Conservation (phyloP, 2,329 filamentous ascomycete species). For the Hypoxylon sp. region DNA sequence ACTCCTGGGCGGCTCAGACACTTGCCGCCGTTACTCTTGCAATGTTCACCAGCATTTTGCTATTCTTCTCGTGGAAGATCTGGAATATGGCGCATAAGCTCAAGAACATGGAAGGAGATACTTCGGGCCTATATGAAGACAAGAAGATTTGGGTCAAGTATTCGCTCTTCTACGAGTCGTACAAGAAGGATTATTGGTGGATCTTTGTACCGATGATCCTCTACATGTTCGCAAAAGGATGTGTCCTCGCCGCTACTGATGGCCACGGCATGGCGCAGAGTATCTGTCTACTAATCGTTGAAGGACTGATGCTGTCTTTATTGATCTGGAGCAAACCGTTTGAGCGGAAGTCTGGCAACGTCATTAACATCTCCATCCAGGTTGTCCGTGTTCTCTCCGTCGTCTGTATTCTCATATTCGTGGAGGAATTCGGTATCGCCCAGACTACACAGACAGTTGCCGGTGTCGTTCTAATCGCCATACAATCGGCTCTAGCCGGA, state of each 20-base stretch:
- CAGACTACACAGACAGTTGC: conserved; percentile 96
- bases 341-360: conserved; percentile 86
- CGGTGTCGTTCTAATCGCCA: conserved; percentile 91
- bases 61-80: conserved; percentile 88
- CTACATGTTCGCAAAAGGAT: conserved; percentile 92
- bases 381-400: conserved; percentile 90
- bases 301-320: conserved; percentile 82
- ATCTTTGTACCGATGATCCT: conserved; percentile 89
- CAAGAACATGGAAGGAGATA: conserved; percentile 82
- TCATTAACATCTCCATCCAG: conserved; percentile 95
- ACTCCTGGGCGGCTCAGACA: conserved; percentile 92
- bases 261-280: conserved; percentile 88
- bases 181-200: conserved; percentile 98
- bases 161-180: conserved; percentile 96
- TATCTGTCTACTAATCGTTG: conserved; percentile 83
- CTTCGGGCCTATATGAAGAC: conserved; percentile 83
- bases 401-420: conserved; percentile 90
- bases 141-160: conserved; percentile 95
- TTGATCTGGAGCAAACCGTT: conserved; percentile 90
- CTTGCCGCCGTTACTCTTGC: conserved; percentile 86
- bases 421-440: conserved; percentile 89
- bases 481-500: conserved; percentile 88
- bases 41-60: conserved; percentile 85
- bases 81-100: conserved; percentile 81
- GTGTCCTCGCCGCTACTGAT: conserved; percentile 86